A percentile compares a stretch with the other conserved stretches of the same genome.
Evolutionary conservation across 1,284 basidiomycete species (phyloP).

Genomic region (Sporisorium scitamineum): DNA sequence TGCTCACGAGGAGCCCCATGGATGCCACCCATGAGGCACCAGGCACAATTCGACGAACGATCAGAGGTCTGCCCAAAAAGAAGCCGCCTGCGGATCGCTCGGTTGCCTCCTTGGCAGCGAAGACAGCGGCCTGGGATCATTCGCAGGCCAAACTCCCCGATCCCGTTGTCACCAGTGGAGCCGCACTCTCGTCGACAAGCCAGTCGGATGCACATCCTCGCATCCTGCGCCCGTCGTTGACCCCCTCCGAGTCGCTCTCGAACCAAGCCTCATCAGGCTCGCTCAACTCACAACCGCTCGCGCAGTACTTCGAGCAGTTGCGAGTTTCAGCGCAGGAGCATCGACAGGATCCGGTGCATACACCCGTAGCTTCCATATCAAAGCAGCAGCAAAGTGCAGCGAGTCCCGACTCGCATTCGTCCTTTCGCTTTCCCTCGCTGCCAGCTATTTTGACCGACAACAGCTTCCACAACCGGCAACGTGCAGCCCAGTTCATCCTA

Average conservation of each 20-base stretch:
- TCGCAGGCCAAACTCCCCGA: neutral
- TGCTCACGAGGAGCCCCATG: neutral
- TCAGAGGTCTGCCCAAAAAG: slow-evolving; percentile 24
- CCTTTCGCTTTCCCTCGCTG: slow-evolving; percentile 31
- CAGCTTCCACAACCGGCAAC: slow-evolving; percentile 42
- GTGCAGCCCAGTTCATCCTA: slow-evolving; percentile 43
- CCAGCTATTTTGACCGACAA: slow-evolving; percentile 37
- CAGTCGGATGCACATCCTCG: neutral
- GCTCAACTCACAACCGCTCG: slow-evolving; percentile 12
- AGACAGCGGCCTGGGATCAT: neutral
- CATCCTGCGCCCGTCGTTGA: neutral
- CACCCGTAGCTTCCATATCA: neutral
- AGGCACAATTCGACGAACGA: slow-evolving; percentile 7
- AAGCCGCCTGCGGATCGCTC: neutral
- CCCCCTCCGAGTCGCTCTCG: neutral
- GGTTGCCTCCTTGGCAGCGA: neutral
- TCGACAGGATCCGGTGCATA: neutral
- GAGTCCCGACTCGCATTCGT: neutral
- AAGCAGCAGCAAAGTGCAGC: neutral
- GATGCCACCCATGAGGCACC: neutral
- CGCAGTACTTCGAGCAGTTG: slow-evolving; percentile 27
- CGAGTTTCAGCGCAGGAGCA: slow-evolving; percentile 10
- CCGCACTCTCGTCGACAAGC: neutral
- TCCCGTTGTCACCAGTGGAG: neutral
- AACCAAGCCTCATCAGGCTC: neutral